Base-by-base conservation (phyloP, 2,329 filamentous ascomycete species). In the Dactylellina cionopaga region DNA sequence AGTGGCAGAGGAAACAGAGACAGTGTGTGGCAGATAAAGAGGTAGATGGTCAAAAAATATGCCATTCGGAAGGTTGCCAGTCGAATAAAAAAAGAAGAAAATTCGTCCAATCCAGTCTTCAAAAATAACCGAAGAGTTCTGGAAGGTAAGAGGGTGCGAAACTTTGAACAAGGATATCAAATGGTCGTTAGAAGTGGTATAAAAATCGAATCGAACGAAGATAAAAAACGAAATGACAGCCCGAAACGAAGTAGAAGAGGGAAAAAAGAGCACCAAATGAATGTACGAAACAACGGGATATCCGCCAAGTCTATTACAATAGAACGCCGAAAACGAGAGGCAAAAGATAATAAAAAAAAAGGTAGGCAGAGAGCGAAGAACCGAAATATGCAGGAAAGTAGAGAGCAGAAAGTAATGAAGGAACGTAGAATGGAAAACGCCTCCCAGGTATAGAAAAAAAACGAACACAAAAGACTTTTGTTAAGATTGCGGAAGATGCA, bases 41-140 rank as follows among this genome's bases (percentile, higher is more conserved):
- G n/a, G n/a, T n/a, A n/a, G n/a, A n/a, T n/a, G n/a, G n/a, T n/a
- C n/a, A n/a, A n/a, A n/a, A n/a, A n/a, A n/a, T n/a, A n/a, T n/a
- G n/a, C n/a, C n/a, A n/a, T n/a, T n/a, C n/a, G n/a, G n/a, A 35
- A 43, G 55, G 29, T 41, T 59, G 59, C 59, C 51, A 33, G 51
- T 66, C 41, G 49, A 47, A 65, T 49, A 41, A 41, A 52, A 33
- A 66, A 17, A 58, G 33, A 65, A 74, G 43, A 37, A 74, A 74
- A 74, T 66, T 66, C 69, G 69, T 74, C 47, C 62, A 74, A 74
- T 68, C 69, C 62, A 74, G 56, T 33, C 60, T 59, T 55, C 62
- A 58, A 55, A 74, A 68, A 74, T 66, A 74, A 66, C 47, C 56
- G 69, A 55, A 74, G 62, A 35, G 24, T 24, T 31, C 51, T 66